Evolutionary conservation across 441 rosid genomes (phyloP).

Genomic region (Populus hybrid): DNA sequence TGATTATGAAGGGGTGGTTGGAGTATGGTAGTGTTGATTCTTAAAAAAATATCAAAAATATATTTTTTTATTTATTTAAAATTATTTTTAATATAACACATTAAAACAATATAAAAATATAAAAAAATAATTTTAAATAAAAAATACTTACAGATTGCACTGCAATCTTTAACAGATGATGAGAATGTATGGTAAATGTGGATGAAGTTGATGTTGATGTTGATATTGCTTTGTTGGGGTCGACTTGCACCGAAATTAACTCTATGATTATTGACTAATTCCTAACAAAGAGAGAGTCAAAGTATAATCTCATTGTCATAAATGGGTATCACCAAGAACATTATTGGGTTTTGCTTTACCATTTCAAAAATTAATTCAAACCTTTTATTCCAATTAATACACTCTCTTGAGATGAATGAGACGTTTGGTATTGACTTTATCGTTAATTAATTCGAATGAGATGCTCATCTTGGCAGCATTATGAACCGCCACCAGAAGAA

Average conservation of each 20-base stretch:
- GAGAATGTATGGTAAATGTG: too few relatives aligned
- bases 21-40: too few relatives aligned
- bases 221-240: too few relatives aligned
- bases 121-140: too few relatives aligned
- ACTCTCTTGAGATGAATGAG: not conserved
- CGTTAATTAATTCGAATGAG: not conserved
- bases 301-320: not conserved
- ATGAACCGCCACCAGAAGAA: not conserved
- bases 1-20: too few relatives aligned
- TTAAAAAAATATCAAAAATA: accelerated
- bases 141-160: too few relatives aligned
- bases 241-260: not conserved
- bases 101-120: accelerated
- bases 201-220: not conserved
- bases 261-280: not conserved
- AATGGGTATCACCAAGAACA: not conserved
- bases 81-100: too few relatives aligned
- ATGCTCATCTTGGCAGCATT: not conserved
- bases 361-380: not conserved
- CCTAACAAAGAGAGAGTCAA: not conserved
- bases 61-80: too few relatives aligned
- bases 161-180: too few relatives aligned
- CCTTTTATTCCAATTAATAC: not conserved
- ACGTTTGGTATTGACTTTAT: not conserved
- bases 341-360: not conserved